Percentiles rank a stretch among this genome's conserved stretches.
phyloP scores from a whole-genome alignment of 1,284 basidiomycete genomes.

The Schizopora paradoxa region DNA sequence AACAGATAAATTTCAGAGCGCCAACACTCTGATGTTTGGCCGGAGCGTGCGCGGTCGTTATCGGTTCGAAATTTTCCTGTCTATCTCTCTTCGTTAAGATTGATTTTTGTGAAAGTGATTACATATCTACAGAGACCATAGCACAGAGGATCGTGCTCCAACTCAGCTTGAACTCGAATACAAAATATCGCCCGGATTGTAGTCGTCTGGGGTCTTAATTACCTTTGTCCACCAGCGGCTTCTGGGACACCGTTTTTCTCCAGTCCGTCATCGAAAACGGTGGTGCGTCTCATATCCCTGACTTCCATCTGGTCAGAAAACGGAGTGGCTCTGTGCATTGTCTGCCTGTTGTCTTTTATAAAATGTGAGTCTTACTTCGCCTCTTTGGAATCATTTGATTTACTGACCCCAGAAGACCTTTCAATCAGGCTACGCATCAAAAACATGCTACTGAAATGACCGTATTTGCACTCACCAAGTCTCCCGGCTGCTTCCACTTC shows the following conservation, averaged over 20 bases:
- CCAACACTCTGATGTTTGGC: too few species aligned
- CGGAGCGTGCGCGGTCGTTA: too few species aligned
- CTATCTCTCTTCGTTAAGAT: too few species aligned
- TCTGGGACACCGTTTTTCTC: conserved; percentile 14
- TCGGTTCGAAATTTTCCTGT: too few species aligned
- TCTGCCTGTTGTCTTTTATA: conserved; percentile 18
- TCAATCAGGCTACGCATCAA: background rate
- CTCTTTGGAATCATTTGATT: background rate
- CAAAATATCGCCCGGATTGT: too few species aligned
- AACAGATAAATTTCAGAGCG: too few species aligned
- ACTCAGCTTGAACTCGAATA: too few species aligned
- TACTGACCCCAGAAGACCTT: conserved; percentile 18
- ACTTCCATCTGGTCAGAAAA: conserved; percentile 22
- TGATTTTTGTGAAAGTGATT: too few species aligned
- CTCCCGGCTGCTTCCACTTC: conserved; percentile 26
- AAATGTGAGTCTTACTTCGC: background rate
- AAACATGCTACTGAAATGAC: background rate
- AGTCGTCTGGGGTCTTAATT: too few species aligned
- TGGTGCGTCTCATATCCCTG: conserved; percentile 22
- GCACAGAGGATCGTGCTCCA: too few species aligned
- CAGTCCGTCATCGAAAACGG: conserved; percentile 20
- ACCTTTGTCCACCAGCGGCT: too few species aligned
- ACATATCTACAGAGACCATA: too few species aligned
- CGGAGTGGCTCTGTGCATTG: conserved; percentile 21
- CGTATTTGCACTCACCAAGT: conserved; percentile 22